Conservation (phyloP, 73 alveolate genomes). For the Stentor coeruleus region DNA sequence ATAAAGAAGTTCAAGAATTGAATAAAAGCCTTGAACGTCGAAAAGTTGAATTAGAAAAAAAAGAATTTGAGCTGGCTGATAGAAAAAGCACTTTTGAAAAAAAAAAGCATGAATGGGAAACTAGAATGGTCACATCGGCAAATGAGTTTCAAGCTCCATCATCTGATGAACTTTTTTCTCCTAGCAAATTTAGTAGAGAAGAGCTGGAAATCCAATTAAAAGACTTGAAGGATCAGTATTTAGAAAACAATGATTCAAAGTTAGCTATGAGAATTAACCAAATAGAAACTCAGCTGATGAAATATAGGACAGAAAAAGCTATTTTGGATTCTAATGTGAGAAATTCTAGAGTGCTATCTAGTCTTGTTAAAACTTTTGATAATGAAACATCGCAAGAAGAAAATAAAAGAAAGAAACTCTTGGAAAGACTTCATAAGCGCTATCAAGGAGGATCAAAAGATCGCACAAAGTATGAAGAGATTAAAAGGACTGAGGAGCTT, state of each 20-base stretch:
- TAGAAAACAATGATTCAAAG: background rate
- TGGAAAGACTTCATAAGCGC: background rate
- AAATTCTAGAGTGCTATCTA: background rate
- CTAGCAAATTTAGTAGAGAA: background rate
- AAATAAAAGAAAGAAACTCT: background rate
- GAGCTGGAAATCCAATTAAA: background rate
- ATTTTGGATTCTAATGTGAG: background rate
- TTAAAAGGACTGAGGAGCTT: too few relatives aligned
- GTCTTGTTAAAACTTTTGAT: background rate
- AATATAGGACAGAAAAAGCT: background rate
- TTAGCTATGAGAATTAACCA: background rate
- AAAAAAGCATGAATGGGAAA: slow-evolving; percentile 2
- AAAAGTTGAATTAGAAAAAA: background rate
- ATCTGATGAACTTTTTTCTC: background rate
- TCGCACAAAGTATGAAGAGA: too few relatives aligned
- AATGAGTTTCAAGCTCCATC: background rate
- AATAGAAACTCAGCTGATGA: background rate
- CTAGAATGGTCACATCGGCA: background rate
- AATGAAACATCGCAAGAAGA: background rate
- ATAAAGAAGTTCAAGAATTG: background rate
- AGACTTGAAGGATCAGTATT: background rate
- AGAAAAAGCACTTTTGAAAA: background rate
- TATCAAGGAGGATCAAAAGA: background rate
- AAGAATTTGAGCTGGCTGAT: background rate
- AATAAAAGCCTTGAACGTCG: background rate